Evolutionary conservation across 225 moss, liverwort and hornwort genomes (phyloP).

Genomic region (Sphagnum contortum): DNA sequence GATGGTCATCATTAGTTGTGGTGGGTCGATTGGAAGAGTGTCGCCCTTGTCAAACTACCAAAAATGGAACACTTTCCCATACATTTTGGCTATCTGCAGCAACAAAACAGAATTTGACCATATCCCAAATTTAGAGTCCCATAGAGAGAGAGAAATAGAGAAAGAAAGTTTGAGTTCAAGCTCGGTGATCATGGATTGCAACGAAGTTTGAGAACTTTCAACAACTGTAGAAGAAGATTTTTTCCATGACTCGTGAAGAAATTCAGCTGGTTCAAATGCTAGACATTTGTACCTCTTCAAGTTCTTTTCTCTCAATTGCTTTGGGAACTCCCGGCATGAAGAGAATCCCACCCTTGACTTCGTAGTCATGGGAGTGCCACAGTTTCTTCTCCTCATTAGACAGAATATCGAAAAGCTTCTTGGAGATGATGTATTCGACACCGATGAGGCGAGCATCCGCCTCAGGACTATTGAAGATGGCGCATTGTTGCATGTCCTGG

Average conservation of each 20-base stretch:
- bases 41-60: conserved; percentile 80
- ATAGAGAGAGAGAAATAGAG: background rate
- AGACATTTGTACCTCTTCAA: conserved; percentile 28
- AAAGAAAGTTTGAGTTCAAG: background rate
- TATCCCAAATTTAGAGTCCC: background rate
- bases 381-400: conserved; percentile 76
- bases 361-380: conserved; percentile 64
- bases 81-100: conserved; percentile 50
- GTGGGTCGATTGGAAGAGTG: conserved; percentile 49
- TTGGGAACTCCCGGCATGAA: conserved; percentile 49
- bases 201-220: no score
- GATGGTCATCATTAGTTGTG: conserved; percentile 82
- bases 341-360: conserved; percentile 75
- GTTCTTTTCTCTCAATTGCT: conserved; percentile 36
- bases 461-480: conserved; percentile 48
- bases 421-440: conserved; percentile 76
- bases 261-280: no score
- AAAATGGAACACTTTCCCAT: conserved; percentile 79
- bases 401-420: conserved; percentile 50
- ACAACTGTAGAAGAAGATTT: no score
- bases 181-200: no score
- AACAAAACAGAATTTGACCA: background rate
- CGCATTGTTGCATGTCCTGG: conserved; percentile 69
- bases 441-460: conserved; percentile 57
- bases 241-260: no score